Percentiles rank a stretch among this genome's conserved stretches.
Conservation (phyloP, 2,329 filamentous ascomycete genomes). For the Sporothrix pseudoabietina region DNA sequence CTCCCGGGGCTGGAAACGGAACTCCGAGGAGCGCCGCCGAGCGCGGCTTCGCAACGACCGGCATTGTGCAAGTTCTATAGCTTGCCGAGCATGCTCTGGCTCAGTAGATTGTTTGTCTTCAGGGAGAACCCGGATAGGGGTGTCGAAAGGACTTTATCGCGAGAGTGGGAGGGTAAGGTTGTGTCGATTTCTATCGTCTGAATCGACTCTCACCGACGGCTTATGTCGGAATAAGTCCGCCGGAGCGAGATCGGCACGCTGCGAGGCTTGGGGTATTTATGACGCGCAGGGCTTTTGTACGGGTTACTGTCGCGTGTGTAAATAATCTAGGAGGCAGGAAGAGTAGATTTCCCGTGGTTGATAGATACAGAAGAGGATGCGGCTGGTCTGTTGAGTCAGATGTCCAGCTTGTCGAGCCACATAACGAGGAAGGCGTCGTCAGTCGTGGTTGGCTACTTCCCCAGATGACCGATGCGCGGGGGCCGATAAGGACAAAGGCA, state of each 20-base stretch:
- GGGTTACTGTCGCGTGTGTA: background rate
- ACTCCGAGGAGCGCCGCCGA: constrained; percentile 28
- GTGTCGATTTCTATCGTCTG: background rate
- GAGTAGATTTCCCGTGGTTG: background rate
- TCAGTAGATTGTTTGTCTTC: background rate
- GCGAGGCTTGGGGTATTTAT: background rate
- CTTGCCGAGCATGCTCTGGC: constrained; percentile 21
- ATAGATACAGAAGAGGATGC: background rate
- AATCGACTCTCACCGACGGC: constrained; percentile 15
- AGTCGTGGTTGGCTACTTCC: constrained; percentile 15
- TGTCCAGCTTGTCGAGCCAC: background rate
- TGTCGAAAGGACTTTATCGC: background rate
- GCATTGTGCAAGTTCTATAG: constrained; percentile 29
- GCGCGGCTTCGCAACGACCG: constrained; percentile 31
- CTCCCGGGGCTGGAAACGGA: background rate
- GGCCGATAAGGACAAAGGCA: constrained; percentile 4
- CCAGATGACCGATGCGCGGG: constrained; percentile 8
- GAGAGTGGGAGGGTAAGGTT: background rate
- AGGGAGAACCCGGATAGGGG: background rate
- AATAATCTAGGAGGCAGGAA: background rate
- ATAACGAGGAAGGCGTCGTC: constrained; percentile 5
- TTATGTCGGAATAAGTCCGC: constrained; percentile 9
- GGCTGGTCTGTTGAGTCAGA: background rate
- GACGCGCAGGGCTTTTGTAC: background rate
- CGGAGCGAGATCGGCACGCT: constrained; percentile 24